Percentiles rank a stretch among this genome's conserved stretches.
These are phyloP conservation scores for Yamadazyma kanchanaburiensis DNA, from an alignment of 1,139 yeast genomes.

Conservation along the genomic window DNA sequence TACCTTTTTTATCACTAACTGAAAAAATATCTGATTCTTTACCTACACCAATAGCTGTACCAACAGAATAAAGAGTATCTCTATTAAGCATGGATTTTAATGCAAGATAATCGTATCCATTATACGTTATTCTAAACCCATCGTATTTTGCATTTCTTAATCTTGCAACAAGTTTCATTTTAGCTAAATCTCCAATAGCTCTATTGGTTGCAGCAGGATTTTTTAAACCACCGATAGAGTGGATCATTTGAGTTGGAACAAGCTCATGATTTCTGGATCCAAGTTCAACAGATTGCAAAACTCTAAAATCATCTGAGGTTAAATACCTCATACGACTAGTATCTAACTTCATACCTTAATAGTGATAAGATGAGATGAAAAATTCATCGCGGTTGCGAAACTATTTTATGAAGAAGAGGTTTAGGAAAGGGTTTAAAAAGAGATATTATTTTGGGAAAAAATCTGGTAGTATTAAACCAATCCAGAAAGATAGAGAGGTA, in stretches of 20 bases:
- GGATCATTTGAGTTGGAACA: constrained; percentile 85
- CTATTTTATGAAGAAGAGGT: no score
- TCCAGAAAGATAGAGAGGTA: no score
- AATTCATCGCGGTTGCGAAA: constrained; percentile 5
- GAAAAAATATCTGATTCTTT: constrained; percentile 94
- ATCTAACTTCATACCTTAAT: constrained; percentile 71
- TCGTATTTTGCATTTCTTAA: constrained; percentile 87
- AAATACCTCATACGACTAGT: constrained; percentile 91
- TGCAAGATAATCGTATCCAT: constrained; percentile 90
- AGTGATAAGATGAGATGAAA: constrained; percentile 5
- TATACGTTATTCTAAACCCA: constrained; percentile 85
- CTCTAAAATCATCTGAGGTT: constrained; percentile 86
- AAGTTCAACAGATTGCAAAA: constrained; percentile 82
- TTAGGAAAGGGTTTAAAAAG: background rate
- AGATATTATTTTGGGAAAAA: constrained; percentile 1
- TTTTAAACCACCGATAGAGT: constrained; percentile 73
- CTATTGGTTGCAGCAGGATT: constrained; percentile 75
- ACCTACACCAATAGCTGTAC: constrained; percentile 92
- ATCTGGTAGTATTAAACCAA: no score
- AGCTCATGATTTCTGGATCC: constrained; percentile 93
- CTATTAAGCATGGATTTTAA: constrained; percentile 76
- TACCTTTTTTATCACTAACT: constrained; percentile 69
- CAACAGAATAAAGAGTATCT: constrained; percentile 72
- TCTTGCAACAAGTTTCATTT: constrained; percentile 70
- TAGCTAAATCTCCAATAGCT: constrained; percentile 83